Conservation (phyloP, 768 basidiomycete species). For the Russula emetica region DNA sequence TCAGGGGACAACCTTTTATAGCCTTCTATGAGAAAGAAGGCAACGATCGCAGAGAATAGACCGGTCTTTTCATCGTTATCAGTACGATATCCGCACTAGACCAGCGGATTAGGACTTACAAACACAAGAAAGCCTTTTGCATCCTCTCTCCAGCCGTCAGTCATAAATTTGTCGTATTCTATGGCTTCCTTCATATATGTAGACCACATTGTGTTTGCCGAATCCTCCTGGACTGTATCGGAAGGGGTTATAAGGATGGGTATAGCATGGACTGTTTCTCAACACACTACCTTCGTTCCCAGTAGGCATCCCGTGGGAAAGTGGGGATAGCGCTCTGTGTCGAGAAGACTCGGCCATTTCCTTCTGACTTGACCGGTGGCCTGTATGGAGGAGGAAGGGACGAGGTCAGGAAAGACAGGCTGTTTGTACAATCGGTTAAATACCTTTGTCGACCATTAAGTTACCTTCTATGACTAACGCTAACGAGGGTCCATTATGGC, state of each 20-base stretch:
- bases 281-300: background rate
- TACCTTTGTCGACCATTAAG: background rate
- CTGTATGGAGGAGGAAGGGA: background rate
- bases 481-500: background rate
- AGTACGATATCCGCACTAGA: background rate
- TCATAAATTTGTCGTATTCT: constrained; percentile 16
- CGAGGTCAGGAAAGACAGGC: background rate
- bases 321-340: background rate
- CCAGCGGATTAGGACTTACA: constrained; percentile 11
- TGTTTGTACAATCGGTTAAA: background rate
- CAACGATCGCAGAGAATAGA: constrained; percentile 27
- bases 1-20: constrained; percentile 24
- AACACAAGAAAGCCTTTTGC: constrained; percentile 21
- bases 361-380: background rate
- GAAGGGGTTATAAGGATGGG: constrained; percentile 6
- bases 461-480: background rate
- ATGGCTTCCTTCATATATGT: constrained; percentile 16
- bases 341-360: constrained; percentile 4
- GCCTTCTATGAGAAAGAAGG: constrained; percentile 27
- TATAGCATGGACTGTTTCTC: background rate
- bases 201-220: constrained; percentile 20
- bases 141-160: constrained; percentile 24
- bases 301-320: background rate
- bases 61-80: constrained; percentile 23
- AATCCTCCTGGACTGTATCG: background rate